Evolutionary conservation across 1,284 basidiomycete genomes (phyloP).

Genomic region (Schizophyllum commune): DNA sequence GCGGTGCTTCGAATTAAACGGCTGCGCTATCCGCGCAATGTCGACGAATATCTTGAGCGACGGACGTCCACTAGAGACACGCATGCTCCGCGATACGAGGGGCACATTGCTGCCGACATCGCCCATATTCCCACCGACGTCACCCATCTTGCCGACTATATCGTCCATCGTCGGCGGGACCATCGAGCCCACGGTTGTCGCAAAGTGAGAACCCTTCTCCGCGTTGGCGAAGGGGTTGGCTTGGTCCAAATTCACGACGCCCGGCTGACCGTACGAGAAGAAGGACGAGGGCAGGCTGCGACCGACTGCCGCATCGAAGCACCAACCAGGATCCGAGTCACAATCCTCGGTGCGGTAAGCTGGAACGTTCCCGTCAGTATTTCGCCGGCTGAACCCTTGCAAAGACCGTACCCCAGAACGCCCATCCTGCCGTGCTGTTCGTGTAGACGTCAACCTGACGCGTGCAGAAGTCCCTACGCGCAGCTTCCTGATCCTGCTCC

Average conservation of each 20-base stretch:
- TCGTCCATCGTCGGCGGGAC: neutral
- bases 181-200: neutral
- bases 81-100: neutral
- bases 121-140: neutral
- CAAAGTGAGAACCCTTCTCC: neutral
- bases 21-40: too few species aligned
- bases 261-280: constrained; percentile 37
- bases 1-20: neutral
- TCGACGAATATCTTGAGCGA: too few species aligned
- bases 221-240: neutral
- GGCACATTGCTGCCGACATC: neutral
- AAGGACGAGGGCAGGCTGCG: constrained; percentile 49
- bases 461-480: constrained; percentile 50
- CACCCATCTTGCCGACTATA: neutral
- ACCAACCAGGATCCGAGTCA: constrained; percentile 55
- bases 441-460: constrained; percentile 58
- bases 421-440: constrained; percentile 57
- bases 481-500: constrained; percentile 38
- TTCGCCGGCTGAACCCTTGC: neutral
- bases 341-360: constrained; percentile 58
- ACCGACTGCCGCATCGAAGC: constrained; percentile 54
- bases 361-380: constrained; percentile 17
- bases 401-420: constrained; percentile 59
- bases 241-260: neutral
- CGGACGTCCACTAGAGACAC: too few species aligned